A percentile compares a stretch with the other conserved stretches of the same genome.
Conservation (phyloP, 768 basidiomycete genomes). For the Boletellus ananas region DNA sequence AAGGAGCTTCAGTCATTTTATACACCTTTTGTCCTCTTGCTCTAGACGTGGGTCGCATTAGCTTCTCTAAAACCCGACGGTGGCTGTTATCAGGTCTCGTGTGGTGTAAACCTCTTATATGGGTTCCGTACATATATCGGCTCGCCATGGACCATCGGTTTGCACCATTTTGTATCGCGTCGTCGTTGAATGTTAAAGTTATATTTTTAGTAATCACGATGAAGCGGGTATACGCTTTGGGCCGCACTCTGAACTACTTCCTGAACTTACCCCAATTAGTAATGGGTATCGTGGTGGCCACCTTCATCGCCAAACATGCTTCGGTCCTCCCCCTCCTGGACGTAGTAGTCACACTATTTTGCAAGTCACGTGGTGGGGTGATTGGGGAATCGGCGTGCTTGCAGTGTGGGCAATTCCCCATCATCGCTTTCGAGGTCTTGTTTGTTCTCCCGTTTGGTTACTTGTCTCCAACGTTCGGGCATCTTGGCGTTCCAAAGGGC, state of each 20-base stretch:
- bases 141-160: slow-evolving; percentile 20
- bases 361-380: too few species aligned
- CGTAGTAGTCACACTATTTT: background rate
- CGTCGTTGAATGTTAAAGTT: background rate
- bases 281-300: background rate
- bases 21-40: too few species aligned
- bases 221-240: slow-evolving; percentile 16
- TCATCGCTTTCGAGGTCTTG: slow-evolving; percentile 13
- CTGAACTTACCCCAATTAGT: slow-evolving; percentile 5
- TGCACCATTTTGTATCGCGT: background rate
- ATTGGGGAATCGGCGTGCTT: too few species aligned
- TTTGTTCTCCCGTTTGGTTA: slow-evolving; percentile 15
- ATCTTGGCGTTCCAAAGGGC: background rate
- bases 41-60: too few species aligned
- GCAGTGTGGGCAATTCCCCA: slow-evolving; percentile 6
- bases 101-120: slow-evolving; percentile 12
- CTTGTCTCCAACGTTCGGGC: slow-evolving; percentile 1
- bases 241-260: background rate
- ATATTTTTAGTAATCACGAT: slow-evolving; percentile 17
- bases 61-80: background rate
- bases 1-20: too few species aligned
- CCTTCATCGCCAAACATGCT: slow-evolving; percentile 7
- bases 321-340: slow-evolving; percentile 5
- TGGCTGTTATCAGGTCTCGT: slow-evolving; percentile 8
- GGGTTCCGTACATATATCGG: slow-evolving; percentile 14